A percentile compares a stretch with the other conserved stretches of the same genome.
Evolutionary conservation across 1,284 basidiomycete genomes (phyloP).

Genomic region (Rhodotorula glutinis): DNA sequence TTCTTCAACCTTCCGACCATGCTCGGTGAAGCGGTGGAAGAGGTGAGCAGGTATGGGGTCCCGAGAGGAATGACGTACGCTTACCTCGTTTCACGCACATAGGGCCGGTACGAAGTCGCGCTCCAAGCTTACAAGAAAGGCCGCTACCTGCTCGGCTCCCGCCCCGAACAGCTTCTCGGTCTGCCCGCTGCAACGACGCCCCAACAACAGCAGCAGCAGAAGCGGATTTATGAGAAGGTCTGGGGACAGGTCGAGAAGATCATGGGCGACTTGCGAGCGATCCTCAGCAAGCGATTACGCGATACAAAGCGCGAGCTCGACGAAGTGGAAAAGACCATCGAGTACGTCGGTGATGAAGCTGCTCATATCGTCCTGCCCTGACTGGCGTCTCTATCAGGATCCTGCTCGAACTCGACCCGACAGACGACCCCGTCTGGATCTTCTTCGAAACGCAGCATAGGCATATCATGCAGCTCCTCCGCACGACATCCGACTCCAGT

Average conservation of each 20-base stretch:
- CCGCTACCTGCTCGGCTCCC: conserved; percentile 79
- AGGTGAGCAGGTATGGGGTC: conserved; percentile 55
- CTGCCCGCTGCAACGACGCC: conserved; percentile 55
- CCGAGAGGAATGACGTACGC: not conserved
- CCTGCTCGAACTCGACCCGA: conserved; percentile 72
- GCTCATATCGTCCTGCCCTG: not conserved
- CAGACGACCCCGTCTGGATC: conserved; percentile 85
- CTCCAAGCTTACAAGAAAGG: conserved; percentile 97
- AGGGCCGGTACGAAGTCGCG: conserved; percentile 91
- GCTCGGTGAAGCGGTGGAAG: conserved; percentile 84
- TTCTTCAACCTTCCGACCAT: conserved; percentile 95
- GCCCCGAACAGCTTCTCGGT: conserved; percentile 74
- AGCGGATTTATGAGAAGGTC: conserved; percentile 85
- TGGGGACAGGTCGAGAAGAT: conserved; percentile 94
- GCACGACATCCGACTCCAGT: conserved; percentile 62
- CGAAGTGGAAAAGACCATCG: conserved; percentile 95
- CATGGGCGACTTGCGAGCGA: conserved; percentile 83
- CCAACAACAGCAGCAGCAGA: conserved; percentile 54
- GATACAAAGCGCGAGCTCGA: conserved; percentile 77
- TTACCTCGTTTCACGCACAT: conserved; percentile 1
- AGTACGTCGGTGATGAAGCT: conserved; percentile 58
- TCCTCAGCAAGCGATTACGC: conserved; percentile 72
- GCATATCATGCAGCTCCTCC: conserved; percentile 76
- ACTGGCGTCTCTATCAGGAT: conserved; percentile 56
- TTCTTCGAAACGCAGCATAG: conserved; percentile 92